Percentiles rank a stretch among this genome's conserved stretches.
Evolutionary conservation across 352 stramenopile genomes (phyloP).

Genomic region (Pythium insidiosum): DNA sequence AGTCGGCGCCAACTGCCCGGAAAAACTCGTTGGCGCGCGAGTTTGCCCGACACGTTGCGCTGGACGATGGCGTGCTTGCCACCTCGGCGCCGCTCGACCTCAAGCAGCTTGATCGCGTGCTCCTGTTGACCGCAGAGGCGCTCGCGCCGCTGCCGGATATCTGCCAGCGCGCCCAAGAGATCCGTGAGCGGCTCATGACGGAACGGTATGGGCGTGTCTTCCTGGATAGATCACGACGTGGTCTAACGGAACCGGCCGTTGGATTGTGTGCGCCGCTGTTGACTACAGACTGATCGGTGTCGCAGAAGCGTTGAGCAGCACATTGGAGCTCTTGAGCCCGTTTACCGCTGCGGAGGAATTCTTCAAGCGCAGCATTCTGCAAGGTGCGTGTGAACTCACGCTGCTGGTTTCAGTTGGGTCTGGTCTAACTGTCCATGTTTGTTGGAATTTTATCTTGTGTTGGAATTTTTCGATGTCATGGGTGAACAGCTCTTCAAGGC

Average conservation of each 20-base stretch:
- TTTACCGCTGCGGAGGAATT: slow-evolving; percentile 38
- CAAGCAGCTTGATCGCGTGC: slow-evolving; percentile 31
- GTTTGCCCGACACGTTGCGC: slow-evolving; percentile 56
- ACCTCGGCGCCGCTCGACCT: slow-evolving; percentile 49
- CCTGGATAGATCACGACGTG: too few species aligned
- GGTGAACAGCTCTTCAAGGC: too few species aligned
- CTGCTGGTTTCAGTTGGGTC: too few species aligned
- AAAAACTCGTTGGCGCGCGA: too few species aligned
- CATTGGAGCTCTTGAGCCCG: slow-evolving; percentile 35
- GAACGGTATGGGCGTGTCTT: slow-evolving; percentile 29
- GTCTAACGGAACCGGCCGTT: too few species aligned
- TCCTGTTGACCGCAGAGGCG: slow-evolving; percentile 38
- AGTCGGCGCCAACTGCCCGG: too few species aligned
- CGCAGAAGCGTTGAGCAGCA: slow-evolving; percentile 30
- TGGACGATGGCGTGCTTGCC: slow-evolving; percentile 56
- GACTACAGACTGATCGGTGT: slow-evolving; percentile 29
- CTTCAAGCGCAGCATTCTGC: slow-evolving; percentile 56
- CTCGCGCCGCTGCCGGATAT: slow-evolving; percentile 27
- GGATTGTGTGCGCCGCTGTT: not conserved
- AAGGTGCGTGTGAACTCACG: slow-evolving; percentile 22
- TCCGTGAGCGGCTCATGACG: slow-evolving; percentile 40
- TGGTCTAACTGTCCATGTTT: too few species aligned
- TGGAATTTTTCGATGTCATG: too few species aligned
- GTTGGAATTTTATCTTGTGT: too few species aligned
- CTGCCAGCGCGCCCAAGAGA: slow-evolving; percentile 27